Evolutionary conservation across 139 green algal species (phyloP), one percentile per base, ranked within the genome.

Genomic region (Chlamydomonas asymmetrica): DNA sequence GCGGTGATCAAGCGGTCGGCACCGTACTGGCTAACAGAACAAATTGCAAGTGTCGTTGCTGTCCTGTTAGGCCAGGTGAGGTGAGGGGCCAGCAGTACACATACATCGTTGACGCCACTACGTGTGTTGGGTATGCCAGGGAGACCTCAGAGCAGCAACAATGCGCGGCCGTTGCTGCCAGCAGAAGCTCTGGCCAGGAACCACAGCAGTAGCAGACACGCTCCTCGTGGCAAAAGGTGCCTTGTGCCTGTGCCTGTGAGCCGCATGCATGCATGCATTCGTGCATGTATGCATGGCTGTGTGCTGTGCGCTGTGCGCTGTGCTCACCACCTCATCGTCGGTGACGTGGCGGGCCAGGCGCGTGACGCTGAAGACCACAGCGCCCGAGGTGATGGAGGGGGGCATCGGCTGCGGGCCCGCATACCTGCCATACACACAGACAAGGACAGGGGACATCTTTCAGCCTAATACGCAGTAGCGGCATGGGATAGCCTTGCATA

Each of bases 251-350:
- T 20, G 16, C 16, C 48, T 56, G 48, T 20, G 16, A 20, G 16
- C 16, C 48, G 16, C 48, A 56, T 56, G 16, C 48, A 56, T 16
- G 16, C 16, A 56, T 20, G 16, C 48, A 56, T 20, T 56, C 48
- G 16, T 27, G 48, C 48, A 6, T 23, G 37, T 4, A 35, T 48
- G 20, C n/a, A n/a, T n/a, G n/a, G n/a, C n/a, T n/a, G n/a, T n/a
- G n/a, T n/a, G n/a, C n/a, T n/a, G n/a, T n/a, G n/a, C n/a, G n/a
- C n/a, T n/a, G n/a, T n/a, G n/a, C n/a, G n/a, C n/a, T n/a, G n/a
- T n/a, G n/a, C 69, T 60, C 54, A 83, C 77, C 27, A 83, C 63
- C 25, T 71, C 40, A 3, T 83, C 77, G 23, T 63, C 35, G 0
- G 64, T 49, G 29, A 83, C 50, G 40, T 66, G 63, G 27, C 45